phyloP scores from a whole-genome alignment of 805 yeast species.

The Teunomyces atbi region DNA sequence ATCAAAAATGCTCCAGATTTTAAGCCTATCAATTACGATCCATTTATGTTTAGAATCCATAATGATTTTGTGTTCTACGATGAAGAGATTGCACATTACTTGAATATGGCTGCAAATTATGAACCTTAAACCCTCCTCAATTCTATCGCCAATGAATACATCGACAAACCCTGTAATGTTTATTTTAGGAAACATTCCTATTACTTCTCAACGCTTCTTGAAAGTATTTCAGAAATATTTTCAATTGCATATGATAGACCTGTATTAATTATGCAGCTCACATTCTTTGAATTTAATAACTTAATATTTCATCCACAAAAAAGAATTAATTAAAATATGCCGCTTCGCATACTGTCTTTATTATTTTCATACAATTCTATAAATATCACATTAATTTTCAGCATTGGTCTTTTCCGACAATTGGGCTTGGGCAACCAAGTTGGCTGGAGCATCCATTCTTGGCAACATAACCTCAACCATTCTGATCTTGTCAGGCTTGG shows the following conservation, averaged over 20 bases:
- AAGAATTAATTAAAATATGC: no score
- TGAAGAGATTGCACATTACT: constrained; percentile 20
- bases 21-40: constrained; percentile 28
- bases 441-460: constrained; percentile 20
- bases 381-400: constrained; percentile 2
- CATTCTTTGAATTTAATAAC: no score
- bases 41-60: constrained; percentile 19
- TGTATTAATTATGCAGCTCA: no score
- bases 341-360: not conserved
- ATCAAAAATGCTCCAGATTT: constrained; percentile 24
- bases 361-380: not conserved
- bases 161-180: no score
- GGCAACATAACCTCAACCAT: constrained; percentile 20
- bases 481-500: constrained; percentile 15
- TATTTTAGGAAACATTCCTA: no score
- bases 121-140: no score
- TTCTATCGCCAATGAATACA: no score
- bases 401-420: constrained; percentile 27
- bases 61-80: constrained; percentile 24
- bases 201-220: no score
- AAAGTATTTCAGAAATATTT: no score
- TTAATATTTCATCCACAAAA: no score
- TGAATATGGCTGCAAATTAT: constrained; percentile 3
- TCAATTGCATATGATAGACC: no score
- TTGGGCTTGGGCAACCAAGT: constrained; percentile 30